Conservation (phyloP, 805 yeast genomes). For the Candida montana region DNA sequence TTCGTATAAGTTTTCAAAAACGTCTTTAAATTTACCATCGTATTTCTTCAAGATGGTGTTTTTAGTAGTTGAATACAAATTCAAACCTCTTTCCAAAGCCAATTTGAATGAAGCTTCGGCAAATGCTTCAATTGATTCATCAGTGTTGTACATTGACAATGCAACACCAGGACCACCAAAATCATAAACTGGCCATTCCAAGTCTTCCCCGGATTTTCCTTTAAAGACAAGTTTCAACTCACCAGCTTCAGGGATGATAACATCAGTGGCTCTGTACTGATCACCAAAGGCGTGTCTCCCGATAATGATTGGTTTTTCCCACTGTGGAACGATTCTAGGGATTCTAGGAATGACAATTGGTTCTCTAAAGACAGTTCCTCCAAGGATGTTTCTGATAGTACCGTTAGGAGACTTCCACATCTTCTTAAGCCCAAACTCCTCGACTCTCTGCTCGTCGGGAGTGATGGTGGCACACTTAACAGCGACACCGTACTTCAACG, state of each 20-base stretch:
- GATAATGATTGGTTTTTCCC: constrained; percentile 94
- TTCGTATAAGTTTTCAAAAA: constrained; percentile 78
- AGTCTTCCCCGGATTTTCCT: constrained; percentile 53
- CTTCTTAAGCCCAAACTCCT: constrained; percentile 84
- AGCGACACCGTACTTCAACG: constrained; percentile 83
- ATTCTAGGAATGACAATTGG: constrained; percentile 87
- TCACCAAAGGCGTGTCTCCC: constrained; percentile 98
- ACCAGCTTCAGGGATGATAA: constrained; percentile 76
- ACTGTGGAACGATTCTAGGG: constrained; percentile 83
- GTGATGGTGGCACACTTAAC: constrained; percentile 98
- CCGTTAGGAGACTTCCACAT: constrained; percentile 99
- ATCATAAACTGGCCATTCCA: constrained; percentile 58
- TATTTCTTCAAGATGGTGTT: constrained; percentile 91
- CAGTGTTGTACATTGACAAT: constrained; percentile 93
- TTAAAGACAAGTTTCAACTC: constrained; percentile 70
- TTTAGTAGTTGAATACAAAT: constrained; percentile 84
- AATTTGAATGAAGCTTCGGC: constrained; percentile 90
- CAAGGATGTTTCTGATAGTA: constrained; percentile 89
- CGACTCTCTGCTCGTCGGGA: constrained; percentile 94
- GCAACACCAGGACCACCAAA: constrained; percentile 71
- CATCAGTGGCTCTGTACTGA: constrained; percentile 91
- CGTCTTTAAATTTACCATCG: constrained; percentile 94
- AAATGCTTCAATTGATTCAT: constrained; percentile 82
- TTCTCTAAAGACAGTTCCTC: constrained; percentile 96
- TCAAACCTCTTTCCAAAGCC: constrained; percentile 74